Base-by-base conservation (phyloP, 768 basidiomycete species). In the Trametes coccinea region DNA sequence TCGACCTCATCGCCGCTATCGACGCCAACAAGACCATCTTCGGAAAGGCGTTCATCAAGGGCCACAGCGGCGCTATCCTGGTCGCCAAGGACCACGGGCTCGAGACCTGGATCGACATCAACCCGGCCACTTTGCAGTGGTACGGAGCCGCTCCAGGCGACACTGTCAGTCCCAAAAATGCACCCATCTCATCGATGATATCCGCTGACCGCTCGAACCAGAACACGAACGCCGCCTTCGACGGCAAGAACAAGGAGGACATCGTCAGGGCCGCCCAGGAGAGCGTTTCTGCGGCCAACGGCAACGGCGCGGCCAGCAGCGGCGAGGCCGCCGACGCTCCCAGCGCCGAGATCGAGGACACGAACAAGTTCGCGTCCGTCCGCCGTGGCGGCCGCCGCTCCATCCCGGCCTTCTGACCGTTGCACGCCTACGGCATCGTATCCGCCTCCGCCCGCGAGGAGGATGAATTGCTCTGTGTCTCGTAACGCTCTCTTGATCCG, bases 1-100 rank as follows among this genome's bases (percentile, higher is more conserved):
- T 37, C 2, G 54, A 45, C 4, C 6, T 47, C 14, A 34, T 47
- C 54, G 44, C n/a, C n/a, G 54, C 54, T 9, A 56, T 56, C 33
- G 44, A 56, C 1, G 17, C 30, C 31, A 45, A 14, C 17, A 43
- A 29, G 43, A 46, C 9, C 31, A 6, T 48, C 22, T 47, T 17
- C 37, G 45, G 55, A 22, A 56, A 56, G 55, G 45, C 46, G 10
- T 56, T 17, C 55, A 29, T 56, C 55, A 56, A 56, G 43, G 55
- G 45, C 2, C 55, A 56, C 55, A 48, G 33, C 34, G 55, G 55
- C 13, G 45, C 46, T 1, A 2, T 4, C 11, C 46, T 48, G 17
- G 2, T 56, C 9, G 9, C 17, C 16, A 7, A 34, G 1, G 27
- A 39, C 1, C 10, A 27, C 34, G 34, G 10, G 22, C 11, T 47